Evolutionary conservation across 2,329 filamentous ascomycete species (phyloP).

Genomic region (Dryadomyces quercivorus): DNA sequence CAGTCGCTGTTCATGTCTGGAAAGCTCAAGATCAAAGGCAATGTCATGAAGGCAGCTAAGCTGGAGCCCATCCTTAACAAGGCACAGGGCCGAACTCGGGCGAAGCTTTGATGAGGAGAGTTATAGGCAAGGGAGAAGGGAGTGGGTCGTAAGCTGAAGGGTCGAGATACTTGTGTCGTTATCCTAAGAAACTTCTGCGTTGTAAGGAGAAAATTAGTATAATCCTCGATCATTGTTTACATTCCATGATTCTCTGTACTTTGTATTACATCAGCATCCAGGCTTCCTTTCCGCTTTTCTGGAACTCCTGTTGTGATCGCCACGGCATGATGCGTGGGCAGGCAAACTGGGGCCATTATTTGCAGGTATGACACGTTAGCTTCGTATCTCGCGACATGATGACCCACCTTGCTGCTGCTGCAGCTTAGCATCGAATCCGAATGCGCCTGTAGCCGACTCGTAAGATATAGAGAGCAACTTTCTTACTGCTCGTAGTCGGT

Average conservation of each 20-base stretch:
- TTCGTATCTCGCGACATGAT: background rate
- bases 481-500: background rate
- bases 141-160: background rate
- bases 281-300: background rate
- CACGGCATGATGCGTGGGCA: background rate
- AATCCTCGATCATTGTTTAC: background rate
- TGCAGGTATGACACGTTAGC: background rate
- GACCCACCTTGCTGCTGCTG: background rate
- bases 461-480: background rate
- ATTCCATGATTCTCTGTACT: background rate
- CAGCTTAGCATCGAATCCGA: background rate
- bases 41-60: conserved; percentile 98
- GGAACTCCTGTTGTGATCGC: background rate
- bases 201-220: background rate
- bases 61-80: conserved; percentile 87
- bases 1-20: conserved; percentile 97
- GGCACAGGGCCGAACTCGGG: conserved; percentile 54
- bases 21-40: conserved; percentile 95
- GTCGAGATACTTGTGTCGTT: background rate
- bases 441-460: no score
- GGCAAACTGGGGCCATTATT: background rate
- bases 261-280: background rate
- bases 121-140: no score
- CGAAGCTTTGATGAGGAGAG: conserved; percentile 51
- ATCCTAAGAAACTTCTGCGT: background rate